Base-by-base conservation (phyloP, 164 flowering plant species). In the Sedum album region DNA sequence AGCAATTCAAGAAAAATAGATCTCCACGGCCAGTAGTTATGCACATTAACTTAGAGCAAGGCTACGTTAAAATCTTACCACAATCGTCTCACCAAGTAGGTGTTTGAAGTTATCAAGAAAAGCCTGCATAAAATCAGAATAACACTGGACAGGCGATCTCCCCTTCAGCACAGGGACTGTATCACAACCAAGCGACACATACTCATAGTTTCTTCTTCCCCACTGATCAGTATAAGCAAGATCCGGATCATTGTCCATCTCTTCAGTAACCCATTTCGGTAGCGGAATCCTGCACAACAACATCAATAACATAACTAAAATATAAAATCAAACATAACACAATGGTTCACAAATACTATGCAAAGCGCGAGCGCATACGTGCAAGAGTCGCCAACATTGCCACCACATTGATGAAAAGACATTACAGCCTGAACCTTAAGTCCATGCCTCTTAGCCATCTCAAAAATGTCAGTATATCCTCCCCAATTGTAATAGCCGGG, bases 401-500 rank as follows among this genome's bases (percentile, higher is more conserved):
- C 98, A 20, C 96, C 98, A 67, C 98, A 92, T 71, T 87, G 93
- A 73, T 93, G 98, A 36, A 90, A 93, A 6, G 96, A 93, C 98
- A 93, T 93, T 38, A 93, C 98, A 0, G 96, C 98, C 75, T 93
- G 98, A 35, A 93, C 98, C 71, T 93, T 93, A 44, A 93, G 82
- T 5, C 97, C 98, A 46, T 84, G 87, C 61, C 81, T 84, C 73
- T 77, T 78, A 4, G 97, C 97, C 98, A 93, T 89, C 64, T 89
- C 96, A 31, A 91, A 23, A 0, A 94, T 81, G 75, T 94, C 98
- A 2, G 74, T 48, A 60, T 94, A 94, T 8, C 98, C 98, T 0
- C 95, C 96, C 96, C 94, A 94, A 69, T 94, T 87, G 66, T 91
- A 91, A 46, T n/a, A n/a, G n/a, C 93, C 94, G 0, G 97, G 96